Evolutionary conservation across 345 rosid genomes (phyloP), one percentile per base, ranked within the genome.

Genomic region (Acer saccharum): DNA sequence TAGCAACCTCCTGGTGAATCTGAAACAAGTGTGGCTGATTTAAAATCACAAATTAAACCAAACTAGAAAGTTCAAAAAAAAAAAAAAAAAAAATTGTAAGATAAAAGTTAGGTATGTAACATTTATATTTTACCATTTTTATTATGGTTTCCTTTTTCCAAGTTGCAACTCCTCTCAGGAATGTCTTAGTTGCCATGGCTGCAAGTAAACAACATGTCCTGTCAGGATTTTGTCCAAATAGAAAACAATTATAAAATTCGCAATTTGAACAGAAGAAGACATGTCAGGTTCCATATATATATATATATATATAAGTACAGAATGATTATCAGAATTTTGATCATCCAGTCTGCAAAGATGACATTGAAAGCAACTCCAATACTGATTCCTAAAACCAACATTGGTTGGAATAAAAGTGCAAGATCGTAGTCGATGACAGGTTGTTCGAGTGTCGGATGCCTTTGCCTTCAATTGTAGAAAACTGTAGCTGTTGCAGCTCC

Each of bases 331-430:
- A 88, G 72, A 69, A 86, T 12, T 17, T 86, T 83, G 84, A 88
- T 84, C 88, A 86, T 83, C 91, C 91, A 84, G 67, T 88, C 88
- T 14, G 89, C 81, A 61, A 86, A 83, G 69, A 88, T 74, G 54
- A 86, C 89, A 71, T 84, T 88, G 60, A 79, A 81, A 11, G 76
- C 66, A 64, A 88, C 91, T 35, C 91, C 91, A 58, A 84, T 68
- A 10, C 90, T 85, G 55, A 85, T 81, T 60, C 90, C 90, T 0
- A 88, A 81, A 21, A 88, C 78, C 79, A 88, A 68, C 81, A 86
- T 80, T 35, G 91, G 91, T 48, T 86, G 88, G 67, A 86, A 79
- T 8, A 88, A 61, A 66, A 88, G 89, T 0, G 88, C 91, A 35
- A 88, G 63, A 21, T 88, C 89, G 41, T 88, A 88, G 81, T 88